Base-by-base conservation (phyloP, 2,329 filamentous ascomycete genomes). In the Venturiaceae sp. region DNA sequence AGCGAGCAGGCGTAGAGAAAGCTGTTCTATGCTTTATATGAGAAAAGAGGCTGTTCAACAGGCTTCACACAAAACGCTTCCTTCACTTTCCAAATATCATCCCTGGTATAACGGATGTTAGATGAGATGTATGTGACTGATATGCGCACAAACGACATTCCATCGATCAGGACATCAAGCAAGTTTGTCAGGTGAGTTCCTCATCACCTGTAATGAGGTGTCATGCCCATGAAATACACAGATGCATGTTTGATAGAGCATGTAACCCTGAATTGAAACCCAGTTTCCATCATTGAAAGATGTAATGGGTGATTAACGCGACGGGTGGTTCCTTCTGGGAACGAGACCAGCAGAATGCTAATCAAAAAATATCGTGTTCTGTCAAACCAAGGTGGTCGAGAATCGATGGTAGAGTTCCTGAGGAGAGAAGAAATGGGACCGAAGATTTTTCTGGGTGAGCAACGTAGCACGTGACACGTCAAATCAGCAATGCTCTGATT, bases 221-320 rank as follows among this genome's bases (percentile, higher is more conserved):
- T 16, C 26, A 16, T 30, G 26, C 28, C 9, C 21, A n/a, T 28
- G 26, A 30, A 26, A 50, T 50, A 26, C 44, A 30, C 30, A 30
- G 23, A 50, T 50, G 26, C 44, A 13, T 7, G 8, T 30, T 8
- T 30, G 26, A 13, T 0, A 50, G 9, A 28, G 44, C n/a, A 56
- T 56, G 54, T 56, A 39, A 46, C 34, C 54, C 54, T 56, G 54
- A 56, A 56, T 56, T 56, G 54, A 56, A 56, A 28, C 54, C 26
- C 54, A 56, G 28, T 37, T 39, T 56, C 34, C 23, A 46, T 46
- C 28, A 32, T 50, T 32, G 34, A 5, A 19, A 44, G 54, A 39
- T 13, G n/a, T 41, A 44, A 56, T 56, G 54, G 26, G 54, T 46
- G 54, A 56, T 56, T 56, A 56, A 56, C 54, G 54, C 54, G 34